phyloP scores from a whole-genome alignment of 2,329 filamentous ascomycete genomes.

The Penicillium sp. region DNA sequence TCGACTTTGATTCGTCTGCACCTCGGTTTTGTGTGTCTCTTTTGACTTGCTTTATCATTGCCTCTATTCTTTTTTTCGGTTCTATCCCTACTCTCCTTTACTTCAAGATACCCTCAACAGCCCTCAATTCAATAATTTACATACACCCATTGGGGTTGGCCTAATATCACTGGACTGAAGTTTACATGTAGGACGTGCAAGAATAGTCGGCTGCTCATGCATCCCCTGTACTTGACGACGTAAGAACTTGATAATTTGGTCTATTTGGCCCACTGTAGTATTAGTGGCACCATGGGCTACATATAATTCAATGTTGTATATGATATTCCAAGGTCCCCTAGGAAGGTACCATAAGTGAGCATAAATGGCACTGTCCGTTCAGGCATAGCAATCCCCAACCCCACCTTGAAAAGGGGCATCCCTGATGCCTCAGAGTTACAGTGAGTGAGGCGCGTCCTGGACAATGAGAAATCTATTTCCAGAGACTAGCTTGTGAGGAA shows the following conservation, averaged over 20 bases:
- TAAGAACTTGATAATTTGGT: neutral
- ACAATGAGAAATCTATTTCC: neutral
- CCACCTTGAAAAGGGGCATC: neutral
- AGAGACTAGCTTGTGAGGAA: neutral
- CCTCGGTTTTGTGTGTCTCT: neutral
- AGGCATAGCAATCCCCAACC: neutral
- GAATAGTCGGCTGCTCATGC: neutral
- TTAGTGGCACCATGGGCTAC: neutral
- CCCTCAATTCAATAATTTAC: neutral
- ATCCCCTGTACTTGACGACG: neutral
- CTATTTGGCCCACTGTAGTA: neutral
- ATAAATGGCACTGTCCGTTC: neutral
- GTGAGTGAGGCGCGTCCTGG: neutral
- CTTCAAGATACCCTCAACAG: constrained; percentile 2
- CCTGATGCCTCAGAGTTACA: neutral
- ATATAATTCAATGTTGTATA: neutral
- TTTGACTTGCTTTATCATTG: neutral
- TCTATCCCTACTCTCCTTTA: neutral
- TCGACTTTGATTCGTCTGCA: constrained; percentile 58
- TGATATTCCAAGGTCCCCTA: neutral
- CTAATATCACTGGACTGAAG: neutral
- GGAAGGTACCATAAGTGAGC: neutral
- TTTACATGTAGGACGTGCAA: neutral
- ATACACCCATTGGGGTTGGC: neutral
- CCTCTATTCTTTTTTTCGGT: neutral